These are phyloP conservation scores for Sisymbrium irio DNA, from an alignment of 345 rosid species.

Conservation along the genomic window DNA sequence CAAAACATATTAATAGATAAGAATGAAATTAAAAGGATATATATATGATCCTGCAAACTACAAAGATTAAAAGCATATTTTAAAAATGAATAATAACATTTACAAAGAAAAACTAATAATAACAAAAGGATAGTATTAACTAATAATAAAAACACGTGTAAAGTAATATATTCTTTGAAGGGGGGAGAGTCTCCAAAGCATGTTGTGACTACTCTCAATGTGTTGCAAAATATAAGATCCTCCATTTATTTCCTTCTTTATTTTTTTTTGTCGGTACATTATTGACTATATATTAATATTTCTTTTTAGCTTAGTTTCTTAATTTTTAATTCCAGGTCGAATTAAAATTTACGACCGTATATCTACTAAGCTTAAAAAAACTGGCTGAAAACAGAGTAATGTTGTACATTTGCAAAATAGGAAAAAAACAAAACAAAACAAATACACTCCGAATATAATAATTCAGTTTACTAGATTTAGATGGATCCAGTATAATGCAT, in stretches of 20 bases:
- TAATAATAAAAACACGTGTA: slow-evolving; percentile 9
- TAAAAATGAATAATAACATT: neutral
- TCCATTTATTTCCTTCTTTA: slow-evolving; percentile 2
- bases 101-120: neutral
- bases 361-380: neutral
- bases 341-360: neutral
- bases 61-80: neutral
- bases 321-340: neutral
- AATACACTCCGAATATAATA: neutral
- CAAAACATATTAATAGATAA: neutral
- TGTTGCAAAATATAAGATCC: slow-evolving; percentile 23
- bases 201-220: slow-evolving; percentile 34
- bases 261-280: slow-evolving; percentile 1
- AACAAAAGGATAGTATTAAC: neutral
- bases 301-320: neutral
- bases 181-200: slow-evolving; percentile 19
- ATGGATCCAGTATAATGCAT: neutral
- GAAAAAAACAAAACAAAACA: neutral
- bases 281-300: slow-evolving; percentile 2
- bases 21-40: neutral
- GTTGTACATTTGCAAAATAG: neutral
- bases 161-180: slow-evolving; percentile 33
- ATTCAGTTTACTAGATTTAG: neutral
- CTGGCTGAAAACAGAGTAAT: neutral
- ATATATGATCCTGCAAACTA: neutral